Evolutionary conservation across 257 asterid species (phyloP).

Genomic region (Vinca minor): DNA sequence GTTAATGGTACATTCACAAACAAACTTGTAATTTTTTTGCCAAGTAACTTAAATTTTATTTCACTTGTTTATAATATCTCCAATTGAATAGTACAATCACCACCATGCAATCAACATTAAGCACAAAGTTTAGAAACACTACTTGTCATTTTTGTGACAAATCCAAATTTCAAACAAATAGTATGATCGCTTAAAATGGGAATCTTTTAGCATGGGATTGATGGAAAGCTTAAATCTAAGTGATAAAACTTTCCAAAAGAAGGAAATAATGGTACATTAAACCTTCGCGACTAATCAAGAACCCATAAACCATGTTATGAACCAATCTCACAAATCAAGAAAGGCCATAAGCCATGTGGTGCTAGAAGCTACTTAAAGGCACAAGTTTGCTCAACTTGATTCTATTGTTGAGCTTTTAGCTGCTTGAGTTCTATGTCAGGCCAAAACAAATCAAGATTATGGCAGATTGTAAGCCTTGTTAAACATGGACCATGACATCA

Average conservation of each 20-base stretch:
- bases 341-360: neutral
- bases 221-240: neutral
- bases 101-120: neutral
- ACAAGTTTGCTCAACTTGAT: too few species aligned
- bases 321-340: neutral
- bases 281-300: neutral
- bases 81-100: neutral
- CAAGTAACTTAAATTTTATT: too few species aligned
- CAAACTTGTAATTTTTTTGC: too few species aligned
- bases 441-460: neutral
- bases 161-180: neutral
- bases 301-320: neutral
- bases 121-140: neutral
- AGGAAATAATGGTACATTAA: too few species aligned
- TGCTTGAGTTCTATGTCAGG: too few species aligned
- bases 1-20: too few species aligned
- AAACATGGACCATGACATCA: too few species aligned
- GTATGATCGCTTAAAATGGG: neutral
- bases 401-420: too few species aligned
- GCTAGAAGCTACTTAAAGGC: neutral
- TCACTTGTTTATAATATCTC: neutral
- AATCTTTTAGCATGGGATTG: neutral
- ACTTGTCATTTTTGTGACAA: neutral
- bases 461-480: neutral
- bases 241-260: neutral